Percentiles rank a stretch among this genome's conserved stretches.
Evolutionary conservation across 257 asterid genomes (phyloP).

Genomic region (Fraxinus pennsylvanica): DNA sequence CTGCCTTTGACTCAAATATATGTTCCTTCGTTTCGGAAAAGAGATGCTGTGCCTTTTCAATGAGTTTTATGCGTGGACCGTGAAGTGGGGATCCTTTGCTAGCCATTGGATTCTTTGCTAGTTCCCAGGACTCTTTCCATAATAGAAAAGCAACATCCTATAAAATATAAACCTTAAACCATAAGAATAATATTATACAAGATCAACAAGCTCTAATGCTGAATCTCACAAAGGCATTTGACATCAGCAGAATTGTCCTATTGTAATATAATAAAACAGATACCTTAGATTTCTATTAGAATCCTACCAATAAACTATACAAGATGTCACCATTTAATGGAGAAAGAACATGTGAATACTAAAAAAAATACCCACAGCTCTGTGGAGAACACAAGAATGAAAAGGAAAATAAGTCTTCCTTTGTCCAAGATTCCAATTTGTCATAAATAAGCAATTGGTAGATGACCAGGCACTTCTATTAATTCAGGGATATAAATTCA

Average conservation of each 20-base stretch:
- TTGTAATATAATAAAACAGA: not conserved
- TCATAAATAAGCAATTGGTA: not conserved
- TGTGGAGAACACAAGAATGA: not conserved
- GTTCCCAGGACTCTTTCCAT: constrained; percentile 97
- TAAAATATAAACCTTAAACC: constrained; percentile 22
- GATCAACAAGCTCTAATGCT: not conserved
- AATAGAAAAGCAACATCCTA: constrained; percentile 83
- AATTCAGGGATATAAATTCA: not conserved
- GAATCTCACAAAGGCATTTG: constrained; percentile 1
- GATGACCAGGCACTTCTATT: not conserved
- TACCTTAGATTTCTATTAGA: constrained; percentile 5
- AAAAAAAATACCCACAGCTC: not conserved
- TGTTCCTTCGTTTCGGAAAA: constrained; percentile 81
- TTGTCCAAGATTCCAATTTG: constrained; percentile 14
- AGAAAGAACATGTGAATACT: not conserved
- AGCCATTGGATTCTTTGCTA: constrained; percentile 75
- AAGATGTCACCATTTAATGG: constrained; percentile 3
- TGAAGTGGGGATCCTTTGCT: constrained; percentile 79
- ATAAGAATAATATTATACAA: constrained; percentile 14
- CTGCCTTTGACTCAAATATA: constrained; percentile 88
- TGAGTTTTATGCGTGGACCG: constrained; percentile 77
- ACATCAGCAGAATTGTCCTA: constrained; percentile 13
- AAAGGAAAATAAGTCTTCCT: constrained; percentile 7
- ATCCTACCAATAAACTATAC: constrained; percentile 12
- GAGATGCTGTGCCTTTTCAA: constrained; percentile 80